A percentile compares a stretch with the other conserved stretches of the same genome.
Evolutionary conservation across 495 filamentous ascomycete genomes (phyloP).

Genomic region (Neurospora sp.): DNA sequence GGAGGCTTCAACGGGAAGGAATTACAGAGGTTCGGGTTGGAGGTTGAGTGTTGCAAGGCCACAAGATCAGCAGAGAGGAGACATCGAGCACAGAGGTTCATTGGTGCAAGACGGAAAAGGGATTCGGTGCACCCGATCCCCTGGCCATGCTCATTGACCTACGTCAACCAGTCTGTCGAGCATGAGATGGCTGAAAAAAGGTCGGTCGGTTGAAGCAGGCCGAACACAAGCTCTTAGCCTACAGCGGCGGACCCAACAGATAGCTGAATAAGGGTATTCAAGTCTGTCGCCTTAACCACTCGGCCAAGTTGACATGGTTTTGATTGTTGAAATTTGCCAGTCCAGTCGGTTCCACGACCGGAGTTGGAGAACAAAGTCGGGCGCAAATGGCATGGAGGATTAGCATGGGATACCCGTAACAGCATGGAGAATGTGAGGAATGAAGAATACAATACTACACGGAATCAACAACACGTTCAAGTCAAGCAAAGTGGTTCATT

Average conservation of each 20-base stretch:
- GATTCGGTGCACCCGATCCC: background rate
- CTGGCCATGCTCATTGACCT: background rate
- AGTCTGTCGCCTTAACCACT: conserved; percentile 24
- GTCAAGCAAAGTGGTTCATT: background rate
- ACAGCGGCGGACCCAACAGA: conserved; percentile 20
- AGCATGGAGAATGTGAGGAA: background rate
- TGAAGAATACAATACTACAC: background rate
- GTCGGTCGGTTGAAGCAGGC: background rate
- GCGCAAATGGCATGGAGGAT: background rate
- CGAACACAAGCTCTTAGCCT: background rate
- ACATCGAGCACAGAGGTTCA: background rate
- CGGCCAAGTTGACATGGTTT: conserved; percentile 15
- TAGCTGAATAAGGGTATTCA: conserved; percentile 16
- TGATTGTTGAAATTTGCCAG: background rate
- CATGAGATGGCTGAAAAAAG: background rate
- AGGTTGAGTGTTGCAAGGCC: background rate
- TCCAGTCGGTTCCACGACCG: background rate
- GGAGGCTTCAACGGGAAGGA: background rate
- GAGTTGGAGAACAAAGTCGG: background rate
- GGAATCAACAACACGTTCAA: background rate
- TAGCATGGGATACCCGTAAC: background rate
- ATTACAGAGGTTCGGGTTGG: background rate
- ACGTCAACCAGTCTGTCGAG: background rate
- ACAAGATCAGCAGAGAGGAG: no score
- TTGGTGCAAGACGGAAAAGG: background rate